phyloP scores from a whole-genome alignment of 1,139 yeast genomes.

The Kluyveromyces marxianus region DNA sequence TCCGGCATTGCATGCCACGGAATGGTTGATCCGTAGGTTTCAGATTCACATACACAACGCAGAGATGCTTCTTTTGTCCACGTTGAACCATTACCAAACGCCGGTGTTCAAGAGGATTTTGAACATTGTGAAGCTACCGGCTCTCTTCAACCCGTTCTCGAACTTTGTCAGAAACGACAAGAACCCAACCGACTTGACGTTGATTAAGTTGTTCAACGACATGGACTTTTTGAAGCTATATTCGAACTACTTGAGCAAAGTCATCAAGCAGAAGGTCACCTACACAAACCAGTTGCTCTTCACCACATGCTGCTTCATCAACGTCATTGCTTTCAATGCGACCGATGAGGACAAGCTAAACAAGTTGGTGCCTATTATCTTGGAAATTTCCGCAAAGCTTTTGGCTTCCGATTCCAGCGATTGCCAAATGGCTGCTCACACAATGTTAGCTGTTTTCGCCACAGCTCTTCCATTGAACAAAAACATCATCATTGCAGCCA shows the following conservation, averaged over 20 bases:
- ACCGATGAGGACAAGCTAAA: conserved; percentile 35
- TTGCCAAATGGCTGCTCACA: conserved; percentile 75
- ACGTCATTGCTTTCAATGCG: conserved; percentile 44
- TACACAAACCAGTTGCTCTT: conserved; percentile 71
- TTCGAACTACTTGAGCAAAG: conserved; percentile 49
- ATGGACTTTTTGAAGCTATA: conserved; percentile 60
- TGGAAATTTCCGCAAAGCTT: conserved; percentile 50
- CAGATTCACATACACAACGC: conserved; percentile 76
- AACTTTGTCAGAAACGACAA: conserved; percentile 60
- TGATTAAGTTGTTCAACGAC: conserved; percentile 71
- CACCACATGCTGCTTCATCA: conserved; percentile 69
- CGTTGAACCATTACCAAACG: conserved; percentile 68
- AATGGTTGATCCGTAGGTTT: conserved; percentile 92
- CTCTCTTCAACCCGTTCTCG: conserved; percentile 62
- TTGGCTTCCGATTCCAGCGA: conserved; percentile 48
- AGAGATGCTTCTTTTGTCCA: conserved; percentile 60
- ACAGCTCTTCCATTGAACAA: conserved; percentile 62
- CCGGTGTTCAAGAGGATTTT: conserved; percentile 70
- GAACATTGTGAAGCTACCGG: conserved; percentile 66
- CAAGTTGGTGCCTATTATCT: conserved; percentile 43
- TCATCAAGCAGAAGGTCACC: conserved; percentile 46
- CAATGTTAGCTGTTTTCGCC: conserved; percentile 68
- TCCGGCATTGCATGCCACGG: conserved; percentile 77
- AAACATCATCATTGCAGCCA: conserved; percentile 59
- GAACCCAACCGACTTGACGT: conserved; percentile 59